phyloP scores from a whole-genome alignment of 78 protist species.

The Dictyostelium citrinum region DNA sequence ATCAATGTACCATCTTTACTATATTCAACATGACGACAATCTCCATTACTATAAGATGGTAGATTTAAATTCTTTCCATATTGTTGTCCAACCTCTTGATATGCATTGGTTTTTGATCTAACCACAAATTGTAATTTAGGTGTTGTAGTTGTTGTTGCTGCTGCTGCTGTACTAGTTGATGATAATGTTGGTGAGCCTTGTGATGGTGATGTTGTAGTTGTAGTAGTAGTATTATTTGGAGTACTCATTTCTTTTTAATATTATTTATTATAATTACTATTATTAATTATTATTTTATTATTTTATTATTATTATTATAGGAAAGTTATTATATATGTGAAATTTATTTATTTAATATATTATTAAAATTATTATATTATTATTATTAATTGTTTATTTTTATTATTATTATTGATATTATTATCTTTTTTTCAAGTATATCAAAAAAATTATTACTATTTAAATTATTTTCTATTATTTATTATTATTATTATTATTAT shows the following conservation, averaged over 20 bases:
- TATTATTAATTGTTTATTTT: no score
- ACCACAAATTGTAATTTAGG: conserved; percentile 46
- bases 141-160: background rate
- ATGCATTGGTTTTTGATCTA: conserved; percentile 39
- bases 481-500: background rate
- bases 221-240: background rate
- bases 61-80: conserved; percentile 27
- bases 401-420: no score
- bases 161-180: background rate
- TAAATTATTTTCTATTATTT: background rate
- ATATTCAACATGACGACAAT: conserved; percentile 55
- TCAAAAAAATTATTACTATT: background rate
- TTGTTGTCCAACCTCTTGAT: background rate
- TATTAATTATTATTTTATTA: background rate
- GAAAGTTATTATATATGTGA: background rate
- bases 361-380: no score
- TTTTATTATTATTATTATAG: background rate
- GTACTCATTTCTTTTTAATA: background rate
- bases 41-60: background rate
- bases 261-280: background rate
- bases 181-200: conserved; percentile 21
- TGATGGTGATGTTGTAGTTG: background rate
- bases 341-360: no score
- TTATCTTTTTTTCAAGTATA: background rate
- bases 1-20: conserved; percentile 47